These are phyloP conservation scores for Zancudomyces culisetae DNA, from an alignment of 371 early-diverging fungal genomes.

Conservation along the genomic window DNA sequence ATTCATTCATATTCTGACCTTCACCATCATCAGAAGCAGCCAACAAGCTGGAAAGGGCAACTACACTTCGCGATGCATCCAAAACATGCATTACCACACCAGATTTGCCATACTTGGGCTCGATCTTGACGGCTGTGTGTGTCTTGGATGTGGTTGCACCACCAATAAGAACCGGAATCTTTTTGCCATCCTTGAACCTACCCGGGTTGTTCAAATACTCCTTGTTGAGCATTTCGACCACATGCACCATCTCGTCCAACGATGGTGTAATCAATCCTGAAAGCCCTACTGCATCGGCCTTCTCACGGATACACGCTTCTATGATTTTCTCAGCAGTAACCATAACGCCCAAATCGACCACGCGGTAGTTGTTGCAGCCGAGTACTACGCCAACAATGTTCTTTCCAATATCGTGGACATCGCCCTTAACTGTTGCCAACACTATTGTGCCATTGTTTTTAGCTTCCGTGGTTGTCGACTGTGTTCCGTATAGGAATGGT, in stretches of 20 bases:
- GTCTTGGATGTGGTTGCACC: slow-evolving; percentile 89
- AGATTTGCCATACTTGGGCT: slow-evolving; percentile 62
- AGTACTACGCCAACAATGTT: slow-evolving; percentile 87
- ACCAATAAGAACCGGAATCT: slow-evolving; percentile 75
- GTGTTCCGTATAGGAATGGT: slow-evolving; percentile 45
- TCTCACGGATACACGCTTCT: slow-evolving; percentile 59
- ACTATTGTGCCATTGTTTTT: slow-evolving; percentile 62
- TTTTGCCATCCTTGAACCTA: too few species aligned
- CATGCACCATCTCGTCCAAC: slow-evolving; percentile 86
- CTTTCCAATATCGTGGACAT: slow-evolving; percentile 75
- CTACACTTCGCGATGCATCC: slow-evolving; percentile 64
- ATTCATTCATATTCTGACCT: slow-evolving; percentile 51
- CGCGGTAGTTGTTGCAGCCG: slow-evolving; percentile 87
- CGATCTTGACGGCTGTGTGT: slow-evolving; percentile 89
- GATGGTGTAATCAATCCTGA: slow-evolving; percentile 86
- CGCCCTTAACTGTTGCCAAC: slow-evolving; percentile 86
- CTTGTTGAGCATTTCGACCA: slow-evolving; percentile 67
- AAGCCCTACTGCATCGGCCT: slow-evolving; percentile 76
- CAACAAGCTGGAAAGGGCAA: slow-evolving; percentile 60
- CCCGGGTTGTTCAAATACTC: too few species aligned
- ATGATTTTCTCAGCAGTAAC: slow-evolving; percentile 76
- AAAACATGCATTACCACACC: slow-evolving; percentile 47
- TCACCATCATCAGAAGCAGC: too few species aligned
- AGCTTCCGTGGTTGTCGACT: slow-evolving; percentile 25
- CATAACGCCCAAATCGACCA: slow-evolving; percentile 89